Evolutionary conservation across 2,329 filamentous ascomycete species (phyloP), one percentile per base, ranked within the genome.

Genomic region (Escovopsis sp.): DNA sequence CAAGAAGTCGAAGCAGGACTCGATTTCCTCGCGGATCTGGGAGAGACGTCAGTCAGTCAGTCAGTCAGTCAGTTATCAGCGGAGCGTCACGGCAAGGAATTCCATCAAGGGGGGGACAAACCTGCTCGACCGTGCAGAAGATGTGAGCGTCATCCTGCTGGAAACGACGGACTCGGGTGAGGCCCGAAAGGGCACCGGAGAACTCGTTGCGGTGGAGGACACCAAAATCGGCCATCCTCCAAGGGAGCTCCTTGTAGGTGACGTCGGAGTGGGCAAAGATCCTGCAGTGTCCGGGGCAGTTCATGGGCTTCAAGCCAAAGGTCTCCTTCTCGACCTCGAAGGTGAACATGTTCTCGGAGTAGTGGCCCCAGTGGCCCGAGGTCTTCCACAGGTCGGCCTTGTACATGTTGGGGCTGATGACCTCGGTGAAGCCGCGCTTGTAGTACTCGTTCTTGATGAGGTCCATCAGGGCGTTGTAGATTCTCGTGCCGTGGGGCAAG

Each of bases 121-220:
- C 58, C 53, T 63, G 60, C 37, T 60, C 57, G 33, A 62, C 53
- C 10, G 59, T 62, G 64, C 88, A 95, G 72, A 98, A 94, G 51
- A 95, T 91, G 60, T 98, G 91, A 3, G 84, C 84, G 60, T 98
- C 91, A 54, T 98, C 91, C 64, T 96, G 89, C 59, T 91, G 83
- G 68, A 98, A 96, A 51, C 88, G 79, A 39, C 91, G 79, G 10
- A 96, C 89, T 60, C 91, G 79, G 3, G 91, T 96, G 48, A 98
- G 71, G 30, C 91, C 91, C 37, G 80, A 84, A 35, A 98, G 70
- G 5, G 91, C 89, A 42, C 91, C 91, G 2, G 87, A 95, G 30
- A 88, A 81, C 63, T 98, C 91, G 58, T 98, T 96, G 43, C 91
- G 76, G 66, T 98, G 91, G 40, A 98, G 71, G 24, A 94, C 84